Evolutionary conservation across 2,329 filamentous ascomycete genomes (phyloP), one percentile per base, ranked within the genome.

Genomic region (Sclerotinia glacialis): DNA sequence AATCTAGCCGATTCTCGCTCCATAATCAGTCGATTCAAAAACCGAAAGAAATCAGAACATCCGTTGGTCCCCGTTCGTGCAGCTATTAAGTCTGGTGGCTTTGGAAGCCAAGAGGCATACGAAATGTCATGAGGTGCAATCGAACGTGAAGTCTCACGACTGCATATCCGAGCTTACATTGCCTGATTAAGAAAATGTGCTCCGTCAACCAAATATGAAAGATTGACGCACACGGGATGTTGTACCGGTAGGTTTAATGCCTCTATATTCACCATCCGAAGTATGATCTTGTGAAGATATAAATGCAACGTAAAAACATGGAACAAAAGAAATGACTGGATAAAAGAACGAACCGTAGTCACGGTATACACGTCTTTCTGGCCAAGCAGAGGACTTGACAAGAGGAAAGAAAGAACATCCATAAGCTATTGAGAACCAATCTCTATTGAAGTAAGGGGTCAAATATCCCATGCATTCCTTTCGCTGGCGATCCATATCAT

Each of bases 401-500:
- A 42, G 21, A 37, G 5, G 26, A 23, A 37, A 21, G 12, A 14
- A 61, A 21, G 12, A 14, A 61, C 31, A 7, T 37, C 42, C 14
- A 23, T 14, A 52, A 31, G 14, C 5, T n/a, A 46, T 59, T 42
- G 40, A 46, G 46, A 46, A 8, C 18, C 31, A 55, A 55, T 55
- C n/a, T 2, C 34, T 23, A 47, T 4, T 7, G n/a, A 61, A 34
- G 31, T 61, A 61, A 49, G 58, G 28, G n/a, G 34, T 61, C 9
- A 16, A 8, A 50, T 16, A 58, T 26, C 1, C 21, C 28, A 37
- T 40, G 18, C 44, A 61, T 61, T 61, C 44, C 49, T 40, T 37
- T 49, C n/a, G 58, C 21, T 5, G n/a, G n/a, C 9, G 58, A 61
- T 61, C 58, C 58, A 61, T 61, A 61, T 61, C 58, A 61, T 16